These are phyloP conservation scores for Salvia miltiorrhiza DNA, from an alignment of 257 asterid species.

Conservation along the genomic window DNA sequence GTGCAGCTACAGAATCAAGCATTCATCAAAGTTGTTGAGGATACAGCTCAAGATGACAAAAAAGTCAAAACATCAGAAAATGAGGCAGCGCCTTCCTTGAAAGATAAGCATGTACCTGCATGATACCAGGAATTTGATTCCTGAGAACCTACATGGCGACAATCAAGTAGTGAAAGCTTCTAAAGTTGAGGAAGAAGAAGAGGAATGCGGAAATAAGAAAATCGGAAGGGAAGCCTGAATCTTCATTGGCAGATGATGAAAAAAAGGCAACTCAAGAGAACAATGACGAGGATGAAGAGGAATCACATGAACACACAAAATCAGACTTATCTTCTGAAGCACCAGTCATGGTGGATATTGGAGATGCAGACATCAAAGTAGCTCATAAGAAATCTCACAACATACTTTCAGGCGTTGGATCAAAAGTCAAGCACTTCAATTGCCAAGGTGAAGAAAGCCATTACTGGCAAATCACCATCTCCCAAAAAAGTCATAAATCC, in stretches of 20 bases:
- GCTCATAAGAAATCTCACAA: conserved; percentile 69
- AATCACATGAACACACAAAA: conserved; percentile 31
- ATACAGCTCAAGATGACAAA: conserved; percentile 16
- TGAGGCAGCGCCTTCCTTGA: conserved; percentile 15
- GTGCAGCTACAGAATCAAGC: conserved; percentile 7
- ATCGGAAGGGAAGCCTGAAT: conserved; percentile 21
- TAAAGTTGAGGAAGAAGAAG: conserved; percentile 20
- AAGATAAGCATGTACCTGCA: conserved; percentile 28
- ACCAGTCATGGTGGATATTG: conserved; percentile 57
- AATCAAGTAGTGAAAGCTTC: conserved; percentile 22
- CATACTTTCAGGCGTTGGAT: conserved; percentile 81
- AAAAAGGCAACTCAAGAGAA: conserved; percentile 38
- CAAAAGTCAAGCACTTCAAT: conserved; percentile 89
- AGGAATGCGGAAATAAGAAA: conserved; percentile 15
- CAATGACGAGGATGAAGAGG: conserved; percentile 39
- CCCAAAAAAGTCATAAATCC: conserved; percentile 35
- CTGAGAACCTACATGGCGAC: conserved; percentile 17
- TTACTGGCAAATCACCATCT: conserved; percentile 65
- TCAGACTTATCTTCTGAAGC: conserved; percentile 41
- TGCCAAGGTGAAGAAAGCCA: conserved; percentile 86
- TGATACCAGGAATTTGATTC: not conserved
- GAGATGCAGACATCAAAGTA: conserved; percentile 50
- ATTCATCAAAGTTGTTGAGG: conserved; percentile 10
- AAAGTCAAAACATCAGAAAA: conserved; percentile 20
- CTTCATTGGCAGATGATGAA: conserved; percentile 33